Base-by-base conservation (phyloP, 2,329 filamentous ascomycete species). In the Penicillium crustosum region DNA sequence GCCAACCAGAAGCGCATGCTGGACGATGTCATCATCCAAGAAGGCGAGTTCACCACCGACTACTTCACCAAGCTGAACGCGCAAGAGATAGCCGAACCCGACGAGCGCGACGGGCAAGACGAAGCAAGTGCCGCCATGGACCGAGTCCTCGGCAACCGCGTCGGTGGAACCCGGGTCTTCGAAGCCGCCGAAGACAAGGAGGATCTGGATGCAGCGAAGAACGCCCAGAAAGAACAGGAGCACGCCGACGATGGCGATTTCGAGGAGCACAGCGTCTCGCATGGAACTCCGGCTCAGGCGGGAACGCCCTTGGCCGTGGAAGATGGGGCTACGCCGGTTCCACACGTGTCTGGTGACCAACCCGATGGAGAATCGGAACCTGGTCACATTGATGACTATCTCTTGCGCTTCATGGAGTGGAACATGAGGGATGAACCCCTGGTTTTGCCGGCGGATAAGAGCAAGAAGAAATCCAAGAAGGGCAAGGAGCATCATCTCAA, bases 1-100 rank as follows among this genome's bases (percentile, higher is more conserved):
- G 92, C 92, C 13, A 95, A 94, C 53, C 94, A 99, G 75, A 99
- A 99, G 79, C 90, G 95, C 67, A 92, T 99, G 85, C 83, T 99
- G 0, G 94, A 99, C 68, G 94, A 99, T 63, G 91, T 99, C 8
- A 93, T 99, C 56, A 99, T 99, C 65, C 95, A 99, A 71, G 94
- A 97, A 73, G 94, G 94, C 61, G 92, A 93, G 65, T 99, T 99
- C 73, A 99, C 93, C 0, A 99, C 94, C 0, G 94, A 99, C 69
- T 93, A 96, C 73, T 93, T 96, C 76, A 92, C 92, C 68, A 91
- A 89, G 67, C 80, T 90, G 43, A 79, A 83, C 2, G 87, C 89
- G 50, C 82, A 85, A 38, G 89, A 91, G 59, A 87, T 90, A 50
- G 80, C 91, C 27, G 84, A 82, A 53, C 82, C 84, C 33, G 75